Base-by-base conservation (phyloP, 139 green algal species). In the Coelastrella sp. region DNA sequence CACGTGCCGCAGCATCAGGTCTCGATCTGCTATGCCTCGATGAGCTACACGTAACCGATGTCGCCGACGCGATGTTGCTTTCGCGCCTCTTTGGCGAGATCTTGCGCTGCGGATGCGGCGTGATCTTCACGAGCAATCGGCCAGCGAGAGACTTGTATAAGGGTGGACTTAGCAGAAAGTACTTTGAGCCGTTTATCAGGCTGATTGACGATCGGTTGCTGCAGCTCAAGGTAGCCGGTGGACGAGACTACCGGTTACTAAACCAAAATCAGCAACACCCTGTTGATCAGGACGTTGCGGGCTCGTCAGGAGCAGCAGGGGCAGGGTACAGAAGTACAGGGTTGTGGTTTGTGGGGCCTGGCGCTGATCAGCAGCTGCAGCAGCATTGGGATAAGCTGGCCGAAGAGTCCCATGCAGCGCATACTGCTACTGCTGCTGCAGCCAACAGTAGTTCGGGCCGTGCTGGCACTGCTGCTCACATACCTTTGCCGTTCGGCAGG, bases 1-100 rank as follows among this genome's bases (percentile, higher is more conserved):
- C 97, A 4, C 83, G 93, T 10, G 88, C 95, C 14, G 83, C 97
- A 88, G 78, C 79, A 76, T 76, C 77, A 23, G 74, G 80, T 60
- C 77, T 64, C 14, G 59, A 60, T 14, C 73, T 99, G n/a, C 93
- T 99, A 66, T 98, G 96, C 89, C 90, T 99, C 19, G 97, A 99
- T 89, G 97, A 99, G 92, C 95, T 99, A 64, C 98, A 98, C 32
- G 96, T 98, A 20, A 98, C 96, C 19, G 97, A 99, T 85, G 97
- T 99, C 4, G 97, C 97, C 0, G 97, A 99, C 58, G 97, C 97
- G 7, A 96, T 97, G 88, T 97, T 98, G 71, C 95, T 99, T 84
- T 11, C 54, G 8, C 91, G 95, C 19, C 93, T 98, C 78, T 96
- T 98, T 86, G 86, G 57, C 47, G 80, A 87, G 81, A 56, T 94